Conservation (phyloP, 2,329 filamentous ascomycete species). For the Fusarium udum region DNA sequence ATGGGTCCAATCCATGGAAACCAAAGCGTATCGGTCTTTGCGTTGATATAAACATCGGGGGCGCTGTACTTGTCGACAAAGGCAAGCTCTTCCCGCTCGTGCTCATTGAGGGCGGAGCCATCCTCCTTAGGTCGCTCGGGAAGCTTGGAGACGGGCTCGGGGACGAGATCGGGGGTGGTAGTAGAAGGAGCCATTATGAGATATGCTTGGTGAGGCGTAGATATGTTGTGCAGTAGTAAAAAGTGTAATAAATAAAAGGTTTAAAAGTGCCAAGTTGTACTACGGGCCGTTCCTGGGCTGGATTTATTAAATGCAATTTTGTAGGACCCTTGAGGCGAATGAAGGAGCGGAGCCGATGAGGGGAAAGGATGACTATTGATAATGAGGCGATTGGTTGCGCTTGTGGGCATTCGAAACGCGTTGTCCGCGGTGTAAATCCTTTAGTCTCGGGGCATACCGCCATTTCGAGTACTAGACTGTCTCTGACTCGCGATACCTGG, state of each 20-base stretch:
- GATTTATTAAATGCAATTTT: slow-evolving; percentile 3
- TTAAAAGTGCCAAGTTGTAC: slow-evolving; percentile 13
- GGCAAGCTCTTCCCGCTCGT: slow-evolving; percentile 27
- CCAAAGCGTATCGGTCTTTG: slow-evolving; percentile 34
- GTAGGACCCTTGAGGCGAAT: slow-evolving; percentile 1
- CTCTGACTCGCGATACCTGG: not conserved
- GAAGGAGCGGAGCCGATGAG: slow-evolving; percentile 5
- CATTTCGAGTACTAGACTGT: slow-evolving; percentile 13
- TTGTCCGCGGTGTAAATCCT: not conserved
- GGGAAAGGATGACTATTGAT: slow-evolving; percentile 22
- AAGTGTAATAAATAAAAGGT: not conserved
- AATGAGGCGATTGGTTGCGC: slow-evolving; percentile 9
- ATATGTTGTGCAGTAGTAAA: slow-evolving; percentile 3
- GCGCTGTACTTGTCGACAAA: slow-evolving; percentile 43
- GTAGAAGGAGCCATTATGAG: slow-evolving; percentile 22
- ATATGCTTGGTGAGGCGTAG: not conserved
- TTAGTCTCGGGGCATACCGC: slow-evolving; percentile 21
- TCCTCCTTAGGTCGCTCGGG: slow-evolving; percentile 15
- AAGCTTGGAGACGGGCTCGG: slow-evolving; percentile 20
- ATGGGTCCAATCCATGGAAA: slow-evolving; percentile 36
- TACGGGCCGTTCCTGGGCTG: slow-evolving; percentile 15
- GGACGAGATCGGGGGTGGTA: slow-evolving; percentile 13
- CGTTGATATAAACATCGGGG: slow-evolving; percentile 39
- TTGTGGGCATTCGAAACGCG: slow-evolving; percentile 3
- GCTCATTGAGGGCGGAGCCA: slow-evolving; percentile 8